phyloP scores from a whole-genome alignment of 129 eudicot species.

The Glebionis coronaria region DNA sequence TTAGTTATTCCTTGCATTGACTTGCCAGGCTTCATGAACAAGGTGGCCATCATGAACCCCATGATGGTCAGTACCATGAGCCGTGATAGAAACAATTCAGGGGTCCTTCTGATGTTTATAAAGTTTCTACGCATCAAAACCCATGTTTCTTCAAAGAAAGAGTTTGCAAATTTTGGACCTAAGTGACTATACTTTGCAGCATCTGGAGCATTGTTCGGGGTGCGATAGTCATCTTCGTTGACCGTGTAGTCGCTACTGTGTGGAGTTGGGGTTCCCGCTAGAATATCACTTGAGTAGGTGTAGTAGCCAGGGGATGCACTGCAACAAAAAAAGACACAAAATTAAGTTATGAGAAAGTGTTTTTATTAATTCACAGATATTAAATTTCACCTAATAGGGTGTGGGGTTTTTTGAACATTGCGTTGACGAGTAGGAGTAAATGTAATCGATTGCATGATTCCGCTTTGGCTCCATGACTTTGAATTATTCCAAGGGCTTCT shows the following conservation, averaged over 20 bases:
- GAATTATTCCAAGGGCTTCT: conserved; percentile 78
- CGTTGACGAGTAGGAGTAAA: conserved; percentile 50
- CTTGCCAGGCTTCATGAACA: conserved; percentile 48
- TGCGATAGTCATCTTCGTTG: conserved; percentile 67
- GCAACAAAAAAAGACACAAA: conserved; percentile 5
- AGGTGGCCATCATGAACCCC: conserved; percentile 92
- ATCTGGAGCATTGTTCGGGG: conserved; percentile 46
- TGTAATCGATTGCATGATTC: conserved; percentile 39
- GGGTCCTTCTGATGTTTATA: conserved; percentile 64
- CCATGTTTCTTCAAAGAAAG: conserved; percentile 64
- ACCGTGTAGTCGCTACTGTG: conserved; percentile 78
- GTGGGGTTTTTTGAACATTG: conserved; percentile 26
- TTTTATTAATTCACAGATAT: neutral
- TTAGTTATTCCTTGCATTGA: conserved; percentile 61
- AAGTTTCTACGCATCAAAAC: conserved; percentile 73
- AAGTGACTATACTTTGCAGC: conserved; percentile 30
- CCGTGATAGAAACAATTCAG: conserved; percentile 75
- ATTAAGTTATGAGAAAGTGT: neutral
- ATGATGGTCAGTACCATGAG: conserved; percentile 63
- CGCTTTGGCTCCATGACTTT: conserved; percentile 65
- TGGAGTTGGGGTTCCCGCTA: conserved; percentile 69
- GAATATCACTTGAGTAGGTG: conserved; percentile 54
- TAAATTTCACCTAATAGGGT: conserved; percentile 35
- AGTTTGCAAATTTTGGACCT: conserved; percentile 62
- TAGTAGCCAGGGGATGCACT: conserved; percentile 66